phyloP scores from a whole-genome alignment of 257 asterid genomes.

The Nicotiana undulata region DNA sequence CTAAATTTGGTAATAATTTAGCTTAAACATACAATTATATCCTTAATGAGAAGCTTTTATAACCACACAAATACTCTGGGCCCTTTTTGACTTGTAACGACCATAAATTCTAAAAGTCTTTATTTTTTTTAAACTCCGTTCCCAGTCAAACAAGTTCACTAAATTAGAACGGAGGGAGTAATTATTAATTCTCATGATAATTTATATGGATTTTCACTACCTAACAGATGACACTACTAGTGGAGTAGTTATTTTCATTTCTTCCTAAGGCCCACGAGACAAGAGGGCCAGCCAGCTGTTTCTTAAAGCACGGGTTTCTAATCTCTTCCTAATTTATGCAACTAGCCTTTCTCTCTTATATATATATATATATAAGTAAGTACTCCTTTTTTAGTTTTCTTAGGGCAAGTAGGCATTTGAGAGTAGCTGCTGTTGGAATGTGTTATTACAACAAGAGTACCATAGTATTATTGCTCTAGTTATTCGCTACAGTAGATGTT shows the following conservation, averaged over 20 bases:
- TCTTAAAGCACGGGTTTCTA: conserved; percentile 15
- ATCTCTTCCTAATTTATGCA: conserved; percentile 17
- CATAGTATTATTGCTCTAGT: background rate
- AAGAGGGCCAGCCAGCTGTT: conserved; percentile 15
- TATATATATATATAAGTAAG: no score
- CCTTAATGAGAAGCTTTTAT: no score
- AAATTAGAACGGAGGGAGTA: no score
- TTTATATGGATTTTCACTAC: background rate
- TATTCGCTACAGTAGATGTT: background rate
- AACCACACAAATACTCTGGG: no score
- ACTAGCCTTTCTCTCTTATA: background rate
- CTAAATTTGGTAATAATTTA: no score
- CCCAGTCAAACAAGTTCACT: no score
- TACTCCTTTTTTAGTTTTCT: background rate
- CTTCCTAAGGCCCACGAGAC: background rate
- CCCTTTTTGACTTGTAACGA: no score
- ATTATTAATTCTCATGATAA: background rate
- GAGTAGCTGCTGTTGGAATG: background rate
- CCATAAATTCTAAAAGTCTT: no score
- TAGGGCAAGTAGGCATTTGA: background rate
- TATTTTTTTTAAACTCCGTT: no score
- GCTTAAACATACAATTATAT: no score
- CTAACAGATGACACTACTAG: background rate
- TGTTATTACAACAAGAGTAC: background rate
- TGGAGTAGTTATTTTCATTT: background rate